Evolutionary conservation across 2,329 filamentous ascomycete genomes (phyloP), one percentile per base, ranked within the genome.

Genomic region (Aspergillus flavus): DNA sequence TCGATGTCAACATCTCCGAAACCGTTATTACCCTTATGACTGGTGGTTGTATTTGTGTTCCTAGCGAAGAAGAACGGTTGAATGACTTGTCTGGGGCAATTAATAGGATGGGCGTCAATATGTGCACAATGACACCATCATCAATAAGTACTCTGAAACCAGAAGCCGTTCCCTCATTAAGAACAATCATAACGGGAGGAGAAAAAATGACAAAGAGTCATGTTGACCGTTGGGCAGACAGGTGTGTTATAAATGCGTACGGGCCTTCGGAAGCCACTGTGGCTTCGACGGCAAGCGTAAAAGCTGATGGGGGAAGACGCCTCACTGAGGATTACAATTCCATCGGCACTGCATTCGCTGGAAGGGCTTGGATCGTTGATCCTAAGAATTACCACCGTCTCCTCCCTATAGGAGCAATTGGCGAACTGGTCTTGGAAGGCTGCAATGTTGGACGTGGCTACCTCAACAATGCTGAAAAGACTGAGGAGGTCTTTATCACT

Each of bases 11-110:
- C 48, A 73, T 88, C 28, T 71, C 82, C 1, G 86, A 88, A 66
- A 82, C 85, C 1, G 81, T 88, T 62, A 83, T 83, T 0, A 82
- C 85, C 0, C 76, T 89, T 3, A 78, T 84, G 10, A 76, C 82
- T 30, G 88, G 88, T 23, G 87, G 85, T 0, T 88, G 85, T 59
- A 79, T 89, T 6, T 89, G 87, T 63, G 78, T 89, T 0, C 86
- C 87, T 0, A 81, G 82, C 6, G 76, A 83, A 1, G 72, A 80
- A 6, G 83, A 86, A 61, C 76, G 83, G 19, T 72, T 83, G 39
- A 80, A 82, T 59, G 81, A 87, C 59, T 76, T 88, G 4, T 75
- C 79, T 1, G 82, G 80, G 2, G 81, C 80, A 0, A 84, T 89
- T 34, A 78, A 79, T 6, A 73, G 80, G 0, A 84, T 85, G 79